Evolutionary conservation across 805 yeast species (phyloP).

Genomic region (Saitoella complicata): DNA sequence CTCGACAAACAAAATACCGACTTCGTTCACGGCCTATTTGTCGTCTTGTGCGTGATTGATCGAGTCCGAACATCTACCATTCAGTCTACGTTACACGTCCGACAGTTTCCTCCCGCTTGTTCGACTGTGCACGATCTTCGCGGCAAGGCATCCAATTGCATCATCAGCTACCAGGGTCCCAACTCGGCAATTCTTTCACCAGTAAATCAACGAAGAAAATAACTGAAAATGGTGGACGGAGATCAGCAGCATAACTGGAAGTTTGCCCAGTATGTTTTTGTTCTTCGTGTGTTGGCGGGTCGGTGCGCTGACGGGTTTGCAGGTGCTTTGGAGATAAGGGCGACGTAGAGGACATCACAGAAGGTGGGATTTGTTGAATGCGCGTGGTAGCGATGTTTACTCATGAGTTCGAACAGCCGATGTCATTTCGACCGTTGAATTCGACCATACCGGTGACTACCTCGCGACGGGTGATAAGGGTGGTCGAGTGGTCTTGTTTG

Average conservation of each 20-base stretch:
- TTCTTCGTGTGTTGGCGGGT: conserved; percentile 11
- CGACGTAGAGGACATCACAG: conserved; percentile 67
- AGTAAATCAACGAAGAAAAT: not conserved
- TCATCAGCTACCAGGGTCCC: no score
- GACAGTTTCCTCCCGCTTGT: no score
- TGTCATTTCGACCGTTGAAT: conserved; percentile 91
- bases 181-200: no score
- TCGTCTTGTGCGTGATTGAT: no score
- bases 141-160: no score
- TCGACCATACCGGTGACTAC: conserved; percentile 86
- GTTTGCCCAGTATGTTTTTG: conserved; percentile 16
- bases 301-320: conserved; percentile 28
- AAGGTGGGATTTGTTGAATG: conserved; percentile 8
- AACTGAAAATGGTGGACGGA: conserved; percentile 10
- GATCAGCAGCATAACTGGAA: conserved; percentile 16
- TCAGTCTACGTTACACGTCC: no score
- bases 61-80: no score
- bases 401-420: conserved; percentile 38
- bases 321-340: conserved; percentile 95
- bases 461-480: conserved; percentile 98
- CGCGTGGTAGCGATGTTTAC: not conserved
- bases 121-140: no score
- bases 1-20: no score
- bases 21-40: no score
- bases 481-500: conserved; percentile 91